phyloP scores from a whole-genome alignment of 139 green algal species.

The Chlamydomonas sphaeroides region DNA sequence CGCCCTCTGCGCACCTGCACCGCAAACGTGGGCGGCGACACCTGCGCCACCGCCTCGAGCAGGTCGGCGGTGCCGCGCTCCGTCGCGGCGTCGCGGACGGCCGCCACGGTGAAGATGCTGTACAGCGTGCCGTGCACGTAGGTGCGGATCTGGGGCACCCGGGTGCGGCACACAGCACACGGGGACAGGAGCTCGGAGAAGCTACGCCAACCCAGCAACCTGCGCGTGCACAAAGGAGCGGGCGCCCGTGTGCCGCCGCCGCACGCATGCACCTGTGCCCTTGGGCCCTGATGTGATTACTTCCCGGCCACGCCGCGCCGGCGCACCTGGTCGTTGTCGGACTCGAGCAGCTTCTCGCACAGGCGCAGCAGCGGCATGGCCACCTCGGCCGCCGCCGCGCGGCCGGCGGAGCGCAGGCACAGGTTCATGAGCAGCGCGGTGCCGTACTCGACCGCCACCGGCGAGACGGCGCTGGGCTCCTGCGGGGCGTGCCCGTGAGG shows the following conservation, averaged over 20 bases:
- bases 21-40: conserved; percentile 4
- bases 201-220: not conserved
- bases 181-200: not conserved
- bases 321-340: conserved; percentile 37
- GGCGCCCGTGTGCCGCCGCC: too few relatives aligned
- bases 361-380: conserved; percentile 13
- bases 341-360: conserved; percentile 30
- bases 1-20: not conserved
- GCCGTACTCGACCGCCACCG: conserved; percentile 49
- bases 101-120: conserved; percentile 16
- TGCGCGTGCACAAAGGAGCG: not conserved
- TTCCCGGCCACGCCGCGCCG: not conserved
- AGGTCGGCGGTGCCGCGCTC: conserved; percentile 20
- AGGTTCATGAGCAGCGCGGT: conserved; percentile 42
- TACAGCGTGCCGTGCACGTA: conserved; percentile 59
- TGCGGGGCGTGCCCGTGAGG: not conserved
- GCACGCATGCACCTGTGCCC: not conserved
- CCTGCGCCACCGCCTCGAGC: conserved; percentile 26
- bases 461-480: not conserved
- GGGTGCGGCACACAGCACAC: not conserved
- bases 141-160: conserved; percentile 44
- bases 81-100: conserved; percentile 36
- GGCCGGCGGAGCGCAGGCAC: not conserved
- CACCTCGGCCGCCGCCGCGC: not conserved
- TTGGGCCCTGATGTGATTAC: not conserved